phyloP scores from a whole-genome alignment of 2,329 filamentous ascomycete species.

The Cladophialophora bantiana region DNA sequence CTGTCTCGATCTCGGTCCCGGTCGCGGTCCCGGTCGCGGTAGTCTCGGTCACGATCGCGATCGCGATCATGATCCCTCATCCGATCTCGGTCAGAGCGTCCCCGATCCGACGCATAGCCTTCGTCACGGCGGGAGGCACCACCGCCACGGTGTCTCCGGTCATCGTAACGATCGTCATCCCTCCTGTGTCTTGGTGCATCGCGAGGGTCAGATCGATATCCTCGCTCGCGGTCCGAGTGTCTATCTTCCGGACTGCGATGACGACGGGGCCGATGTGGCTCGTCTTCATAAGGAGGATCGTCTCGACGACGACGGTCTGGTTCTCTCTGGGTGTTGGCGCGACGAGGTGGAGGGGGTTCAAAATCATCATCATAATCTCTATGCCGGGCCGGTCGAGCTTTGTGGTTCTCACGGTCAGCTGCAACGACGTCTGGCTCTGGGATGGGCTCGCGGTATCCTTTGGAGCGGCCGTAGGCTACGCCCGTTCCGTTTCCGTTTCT shows the following conservation, averaged over 20 bases:
- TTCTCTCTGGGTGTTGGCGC: slow-evolving; percentile 29
- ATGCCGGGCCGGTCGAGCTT: slow-evolving; percentile 18
- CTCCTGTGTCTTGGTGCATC: slow-evolving; percentile 23
- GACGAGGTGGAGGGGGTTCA: slow-evolving; percentile 27
- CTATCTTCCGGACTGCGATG: slow-evolving; percentile 34
- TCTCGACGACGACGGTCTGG: slow-evolving; percentile 32
- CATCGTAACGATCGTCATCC: slow-evolving; percentile 34
- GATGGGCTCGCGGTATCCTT: slow-evolving; percentile 31
- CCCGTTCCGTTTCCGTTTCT: slow-evolving; percentile 14
- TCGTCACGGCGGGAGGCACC: slow-evolving; percentile 28
- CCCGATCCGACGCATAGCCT: slow-evolving; percentile 35
- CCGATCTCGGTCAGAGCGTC: slow-evolving; percentile 31
- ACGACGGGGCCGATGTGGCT: slow-evolving; percentile 27
- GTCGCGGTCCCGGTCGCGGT: slow-evolving; percentile 21
- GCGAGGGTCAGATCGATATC: slow-evolving; percentile 34
- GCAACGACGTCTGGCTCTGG: slow-evolving; percentile 20
- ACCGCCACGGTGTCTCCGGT: slow-evolving; percentile 27
- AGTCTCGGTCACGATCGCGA: slow-evolving; percentile 32
- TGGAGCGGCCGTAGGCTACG: slow-evolving; percentile 31
- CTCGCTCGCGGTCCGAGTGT: slow-evolving; percentile 32
- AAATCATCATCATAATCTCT: slow-evolving; percentile 33
- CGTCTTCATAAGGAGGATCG: slow-evolving; percentile 29
- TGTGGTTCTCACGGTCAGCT: slow-evolving; percentile 16
- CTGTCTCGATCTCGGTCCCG: slow-evolving; percentile 26
- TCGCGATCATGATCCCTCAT: slow-evolving; percentile 31